Evolutionary conservation across 768 basidiomycete genomes (phyloP).

Genomic region (Phlebiopsis gigantea): DNA sequence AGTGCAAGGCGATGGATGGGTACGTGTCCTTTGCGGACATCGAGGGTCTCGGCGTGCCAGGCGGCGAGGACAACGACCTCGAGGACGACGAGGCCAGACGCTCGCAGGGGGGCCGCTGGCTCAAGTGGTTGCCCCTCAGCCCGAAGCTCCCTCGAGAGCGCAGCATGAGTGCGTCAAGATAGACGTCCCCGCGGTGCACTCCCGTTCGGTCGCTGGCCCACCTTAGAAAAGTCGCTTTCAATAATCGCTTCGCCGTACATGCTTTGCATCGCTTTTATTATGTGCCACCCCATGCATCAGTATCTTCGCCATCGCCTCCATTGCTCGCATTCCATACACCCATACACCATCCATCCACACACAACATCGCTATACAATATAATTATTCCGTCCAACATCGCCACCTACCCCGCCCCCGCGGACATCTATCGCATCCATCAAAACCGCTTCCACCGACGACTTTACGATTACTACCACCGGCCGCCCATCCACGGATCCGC

Average conservation of each 20-base stretch:
- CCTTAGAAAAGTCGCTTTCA: too few relatives aligned
- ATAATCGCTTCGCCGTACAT: background rate
- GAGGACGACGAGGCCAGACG: slow-evolving; percentile 20
- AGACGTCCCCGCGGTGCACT: background rate
- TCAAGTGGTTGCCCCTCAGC: slow-evolving; percentile 12
- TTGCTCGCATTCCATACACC: background rate
- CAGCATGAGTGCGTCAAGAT: background rate
- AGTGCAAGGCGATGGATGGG: slow-evolving; percentile 50
- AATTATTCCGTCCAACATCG: background rate
- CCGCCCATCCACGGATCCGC: too few relatives aligned
- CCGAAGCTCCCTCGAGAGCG: background rate
- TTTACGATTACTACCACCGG: too few relatives aligned
- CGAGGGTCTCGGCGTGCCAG: slow-evolving; percentile 62
- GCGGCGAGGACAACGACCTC: slow-evolving; percentile 31
- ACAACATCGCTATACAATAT: background rate
- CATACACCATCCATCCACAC: background rate
- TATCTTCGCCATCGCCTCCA: too few relatives aligned
- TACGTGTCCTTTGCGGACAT: slow-evolving; percentile 67
- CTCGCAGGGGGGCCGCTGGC: slow-evolving; percentile 17
- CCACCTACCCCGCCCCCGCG: too few relatives aligned
- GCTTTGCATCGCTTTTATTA: background rate
- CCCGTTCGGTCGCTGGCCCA: background rate
- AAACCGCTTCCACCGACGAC: background rate
- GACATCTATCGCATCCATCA: too few relatives aligned
- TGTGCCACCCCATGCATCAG: background rate